Conservation (phyloP, 352 stramenopile species). For the Phytophthora ramorum region DNA sequence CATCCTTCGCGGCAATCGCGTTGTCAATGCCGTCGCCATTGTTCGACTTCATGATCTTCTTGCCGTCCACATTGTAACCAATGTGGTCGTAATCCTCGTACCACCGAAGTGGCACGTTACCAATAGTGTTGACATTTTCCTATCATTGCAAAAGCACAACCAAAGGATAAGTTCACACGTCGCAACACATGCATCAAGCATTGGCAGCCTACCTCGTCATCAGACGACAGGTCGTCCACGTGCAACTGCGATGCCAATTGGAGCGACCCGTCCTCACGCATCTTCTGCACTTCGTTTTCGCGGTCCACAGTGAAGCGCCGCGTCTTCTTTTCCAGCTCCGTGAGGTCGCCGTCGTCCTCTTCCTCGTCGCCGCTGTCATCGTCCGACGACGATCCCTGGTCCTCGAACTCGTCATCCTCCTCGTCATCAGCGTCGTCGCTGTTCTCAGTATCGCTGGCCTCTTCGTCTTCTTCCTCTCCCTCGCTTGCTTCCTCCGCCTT, state of each 20-base stretch:
- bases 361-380: constrained; percentile 73
- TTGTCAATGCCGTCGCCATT: constrained; percentile 91
- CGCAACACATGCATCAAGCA: constrained; percentile 37
- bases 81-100: constrained; percentile 99
- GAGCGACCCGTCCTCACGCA: constrained; percentile 87
- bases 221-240: constrained; percentile 98
- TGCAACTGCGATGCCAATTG: constrained; percentile 92
- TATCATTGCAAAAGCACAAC: constrained; percentile 32
- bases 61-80: constrained; percentile 97
- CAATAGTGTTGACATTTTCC: constrained; percentile 97
- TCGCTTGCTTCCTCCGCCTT: constrained; percentile 29
- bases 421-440: constrained; percentile 76
- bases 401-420: constrained; percentile 81
- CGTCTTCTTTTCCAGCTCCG: constrained; percentile 86
- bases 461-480: constrained; percentile 46
- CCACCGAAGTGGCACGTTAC: constrained; percentile 98
- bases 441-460: constrained; percentile 58
- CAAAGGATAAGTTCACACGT: not conserved
- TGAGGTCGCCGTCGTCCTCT: constrained; percentile 74
- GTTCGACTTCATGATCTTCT: constrained; percentile 96
- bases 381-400: constrained; percentile 86
- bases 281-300: constrained; percentile 81
- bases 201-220: constrained; percentile 91
- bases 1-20: constrained; percentile 85
- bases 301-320: constrained; percentile 74